Evolutionary conservation across 345 rosid species (phyloP), one percentile per base, ranked within the genome.

Genomic region (Laguncularia racemosa): DNA sequence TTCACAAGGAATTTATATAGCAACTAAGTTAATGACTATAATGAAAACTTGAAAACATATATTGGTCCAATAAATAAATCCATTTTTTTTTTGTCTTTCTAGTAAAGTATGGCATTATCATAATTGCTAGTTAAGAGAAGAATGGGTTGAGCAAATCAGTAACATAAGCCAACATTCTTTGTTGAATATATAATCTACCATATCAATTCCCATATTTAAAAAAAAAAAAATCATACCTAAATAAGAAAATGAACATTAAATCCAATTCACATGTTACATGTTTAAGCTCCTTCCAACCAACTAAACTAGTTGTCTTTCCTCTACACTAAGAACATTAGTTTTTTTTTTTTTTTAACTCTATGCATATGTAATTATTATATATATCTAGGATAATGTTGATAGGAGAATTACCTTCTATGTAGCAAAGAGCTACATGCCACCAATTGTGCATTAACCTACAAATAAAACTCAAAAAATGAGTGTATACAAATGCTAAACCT

Each of bases 361-460:
- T 83, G 95, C 89, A 81, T 64, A 92, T 89, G 65, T 57, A 68
- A 62, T 72, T 62, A 57, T 92, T 95, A 43, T 89, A 89, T 61
- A 89, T 64, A 61, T 83, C 95, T 55, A 75, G 58, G 44, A 86
- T 76, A 67, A 76, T 83, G 51, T 60, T 64, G 19, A 83, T 71
- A 14, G 86, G 73, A 67, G 88, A 72, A 71, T 86, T 79, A 66
- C 95, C 95, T 83, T 89, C 98, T 75, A 92, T 63, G 80, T 83
- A 92, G 76, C 97, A 92, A 50, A 92, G 87, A 46, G 97, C 92
- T 56, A 86, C 76, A 56, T 89, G 98, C 98, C 98, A 92, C 98
- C 98, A 92, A 69, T 92, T 84, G 77, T 92, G 96, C 20, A 95
- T 92, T 53, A 74, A 71, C 88, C 98, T 92, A 53, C 44, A 26